Base-by-base conservation (phyloP, 208 protist species). In the Trypanosoma scelopori region DNA sequence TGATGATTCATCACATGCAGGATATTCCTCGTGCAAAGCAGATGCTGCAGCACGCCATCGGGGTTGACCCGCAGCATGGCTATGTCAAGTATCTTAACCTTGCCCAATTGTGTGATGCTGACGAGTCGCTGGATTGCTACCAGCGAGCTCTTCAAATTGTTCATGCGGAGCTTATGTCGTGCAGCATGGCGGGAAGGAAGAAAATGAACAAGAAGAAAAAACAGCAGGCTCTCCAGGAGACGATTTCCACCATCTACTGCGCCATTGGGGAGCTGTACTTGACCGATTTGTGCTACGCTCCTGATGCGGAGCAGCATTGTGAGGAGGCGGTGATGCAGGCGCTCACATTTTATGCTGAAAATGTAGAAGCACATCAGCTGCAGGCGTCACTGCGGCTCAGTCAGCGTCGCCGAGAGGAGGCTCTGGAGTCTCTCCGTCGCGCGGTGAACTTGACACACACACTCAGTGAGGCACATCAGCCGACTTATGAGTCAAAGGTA, bases 71-170 rank as follows among this genome's bases (percentile, higher is more conserved):
- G 9, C 48, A 94, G 55, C 71, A 79, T 30, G 91, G 90, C 45
- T 85, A 87, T 65, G 88, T 93, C 27, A 96, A 96, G 81, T 97
- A 97, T 75, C 72, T 97, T 25, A 94, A 94, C 50, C 66, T 97
- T 39, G 92, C 89, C 12, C 92, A 97, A 70, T 77, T 97, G 9
- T 84, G 73, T 60, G 84, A 92, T 27, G 82, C 81, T 0, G 49
- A 79, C 3, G 90, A 96, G 73, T 84, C 85, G 4, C 70, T 97
- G 28, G 72, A 83, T 60, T 91, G 74, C 65, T 97, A 96, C 81
- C 71, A 79, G 30, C 85, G 85, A 60, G 89, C 89, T 23, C 78
- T 86, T 62, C 62, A 91, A 27, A 80, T 95, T 30, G 80, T 88
- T 22, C 70, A 77, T 11, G 49, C 50, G 37, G 86, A 86, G 75